phyloP scores from a whole-genome alignment of 2,329 filamentous ascomycete species.

The Aspergillus aculeatinus region DNA sequence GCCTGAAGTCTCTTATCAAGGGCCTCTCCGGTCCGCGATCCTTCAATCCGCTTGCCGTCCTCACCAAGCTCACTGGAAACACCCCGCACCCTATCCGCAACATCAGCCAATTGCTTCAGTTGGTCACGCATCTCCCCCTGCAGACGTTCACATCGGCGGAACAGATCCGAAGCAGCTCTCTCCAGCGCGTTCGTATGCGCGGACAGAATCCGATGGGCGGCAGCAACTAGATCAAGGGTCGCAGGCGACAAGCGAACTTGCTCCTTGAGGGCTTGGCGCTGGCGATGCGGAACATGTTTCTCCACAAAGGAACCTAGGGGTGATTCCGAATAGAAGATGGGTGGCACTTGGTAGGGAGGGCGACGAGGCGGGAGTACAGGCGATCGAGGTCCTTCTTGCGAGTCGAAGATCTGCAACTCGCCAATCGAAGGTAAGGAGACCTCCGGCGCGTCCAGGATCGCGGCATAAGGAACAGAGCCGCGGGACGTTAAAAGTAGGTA shows the following conservation, averaged over 20 bases:
- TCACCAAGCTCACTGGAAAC: slow-evolving; percentile 41
- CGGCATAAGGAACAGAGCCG: slow-evolving; percentile 51
- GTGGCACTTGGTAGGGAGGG: slow-evolving; percentile 44
- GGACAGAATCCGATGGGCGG: slow-evolving; percentile 48
- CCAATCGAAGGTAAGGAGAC: slow-evolving; percentile 29
- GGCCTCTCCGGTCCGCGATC: slow-evolving; percentile 32
- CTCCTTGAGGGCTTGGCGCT: slow-evolving; percentile 44
- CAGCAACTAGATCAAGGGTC: slow-evolving; percentile 49
- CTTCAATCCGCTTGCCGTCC: slow-evolving; percentile 34
- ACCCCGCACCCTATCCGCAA: slow-evolving; percentile 47
- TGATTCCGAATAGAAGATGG: slow-evolving; percentile 40
- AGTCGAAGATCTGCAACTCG: slow-evolving; percentile 28
- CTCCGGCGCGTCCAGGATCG: slow-evolving; percentile 51
- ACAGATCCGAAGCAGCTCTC: slow-evolving; percentile 51
- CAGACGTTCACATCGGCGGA: slow-evolving; percentile 51
- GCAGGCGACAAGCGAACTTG: slow-evolving; percentile 50
- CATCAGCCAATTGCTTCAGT: slow-evolving; percentile 45
- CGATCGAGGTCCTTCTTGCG: slow-evolving; percentile 24
- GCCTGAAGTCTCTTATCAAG: slow-evolving; percentile 43
- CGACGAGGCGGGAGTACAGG: slow-evolving; percentile 35
- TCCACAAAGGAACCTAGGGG: slow-evolving; percentile 44
- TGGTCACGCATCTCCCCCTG: slow-evolving; percentile 50
- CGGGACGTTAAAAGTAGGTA: slow-evolving; percentile 56
- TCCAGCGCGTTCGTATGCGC: slow-evolving; percentile 48
- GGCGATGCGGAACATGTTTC: slow-evolving; percentile 44